Evolutionary conservation across 1,284 basidiomycete species (phyloP), one percentile per base, ranked within the genome.

Genomic region (Ustilago bromivora): DNA sequence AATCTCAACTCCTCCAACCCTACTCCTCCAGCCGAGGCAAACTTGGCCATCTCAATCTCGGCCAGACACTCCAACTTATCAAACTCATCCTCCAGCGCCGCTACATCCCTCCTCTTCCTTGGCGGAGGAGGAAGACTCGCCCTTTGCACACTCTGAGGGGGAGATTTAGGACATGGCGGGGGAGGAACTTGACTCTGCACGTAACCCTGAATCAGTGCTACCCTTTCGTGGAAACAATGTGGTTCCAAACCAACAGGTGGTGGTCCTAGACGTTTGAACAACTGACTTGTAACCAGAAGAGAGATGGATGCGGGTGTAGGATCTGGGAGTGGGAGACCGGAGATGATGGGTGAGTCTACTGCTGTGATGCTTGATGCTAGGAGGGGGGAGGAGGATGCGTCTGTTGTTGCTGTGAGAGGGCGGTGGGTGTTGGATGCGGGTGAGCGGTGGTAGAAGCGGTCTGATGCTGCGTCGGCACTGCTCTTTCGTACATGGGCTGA

Each of bases 1-100:
- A 75, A 36, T 11, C 56, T 23, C 31, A 75, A 51, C 12, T 35
- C 28, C 10, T 28, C 46, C 4, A 41, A 38, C 9, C 23, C 28
- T 11, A 31, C n/a, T 1, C 32, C 31, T 19, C 4, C 40, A n/a
- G 28, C 17, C 31, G 40, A 13, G 8, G 34, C 28, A 13, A 64
- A 23, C 23, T 53, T 23, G 23, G 64, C 23, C 66, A 70, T 43
- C 41, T 69, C 59, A 7, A 41, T 47, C 46, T 76, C 68, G 28
- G 63, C 55, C 46, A 65, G 55, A 51, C 73, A 71, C 28, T 76
- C 73, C 13, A 76, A 36, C 53, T 76, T 76, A 57, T 76, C 73
- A 49, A 76, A 76, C 32, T 71, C 73, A 47, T 76, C 73, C 34
- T 55, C 54, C 28, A 71, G 52, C 36, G 60, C 53, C 2, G 63